A percentile compares a stretch with the other conserved stretches of the same genome.
Evolutionary conservation across 495 filamentous ascomycete species (phyloP).

Genomic region (Penicillium malachiteum): DNA sequence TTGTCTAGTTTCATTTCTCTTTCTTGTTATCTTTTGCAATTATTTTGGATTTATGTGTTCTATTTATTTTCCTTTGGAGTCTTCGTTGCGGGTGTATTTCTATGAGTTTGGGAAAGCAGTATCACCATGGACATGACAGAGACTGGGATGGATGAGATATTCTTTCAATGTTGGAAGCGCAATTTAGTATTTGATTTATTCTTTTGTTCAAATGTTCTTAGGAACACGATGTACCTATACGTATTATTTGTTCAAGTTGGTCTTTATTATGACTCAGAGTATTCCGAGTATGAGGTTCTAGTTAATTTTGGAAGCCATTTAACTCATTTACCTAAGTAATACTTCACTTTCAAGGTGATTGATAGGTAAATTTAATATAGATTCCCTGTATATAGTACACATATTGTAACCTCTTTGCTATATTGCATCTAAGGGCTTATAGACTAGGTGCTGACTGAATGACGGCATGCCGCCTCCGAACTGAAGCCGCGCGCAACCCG

Average conservation of each 20-base stretch:
- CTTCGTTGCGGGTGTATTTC: slow-evolving; percentile 12
- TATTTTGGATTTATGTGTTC: neutral
- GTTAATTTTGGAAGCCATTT: too few relatives aligned
- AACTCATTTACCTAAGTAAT: too few relatives aligned
- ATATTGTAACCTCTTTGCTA: too few relatives aligned
- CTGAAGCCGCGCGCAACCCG: slow-evolving; percentile 19
- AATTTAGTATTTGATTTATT: slow-evolving; percentile 1
- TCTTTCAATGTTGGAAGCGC: neutral
- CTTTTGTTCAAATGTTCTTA: neutral
- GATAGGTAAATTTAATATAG: too few relatives aligned
- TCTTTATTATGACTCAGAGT: too few relatives aligned
- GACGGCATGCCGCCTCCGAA: slow-evolving; percentile 33
- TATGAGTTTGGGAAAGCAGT: slow-evolving; percentile 2
- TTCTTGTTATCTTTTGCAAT: neutral
- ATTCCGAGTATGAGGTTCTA: too few relatives aligned
- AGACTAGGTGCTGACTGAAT: slow-evolving; percentile 7
- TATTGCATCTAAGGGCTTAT: too few relatives aligned
- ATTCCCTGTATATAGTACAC: neutral
- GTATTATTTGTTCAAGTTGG: too few relatives aligned
- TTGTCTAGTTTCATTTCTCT: neutral
- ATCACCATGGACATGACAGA: slow-evolving; percentile 11
- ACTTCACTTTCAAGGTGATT: too few relatives aligned
- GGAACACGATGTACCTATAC: neutral
- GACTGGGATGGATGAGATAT: slow-evolving; percentile 6
- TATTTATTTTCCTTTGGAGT: slow-evolving; percentile 7